Evolutionary conservation across 2,329 filamentous ascomycete genomes (phyloP), one percentile per base, ranked within the genome.

Genomic region (Colletotrichum chlorophyti): DNA sequence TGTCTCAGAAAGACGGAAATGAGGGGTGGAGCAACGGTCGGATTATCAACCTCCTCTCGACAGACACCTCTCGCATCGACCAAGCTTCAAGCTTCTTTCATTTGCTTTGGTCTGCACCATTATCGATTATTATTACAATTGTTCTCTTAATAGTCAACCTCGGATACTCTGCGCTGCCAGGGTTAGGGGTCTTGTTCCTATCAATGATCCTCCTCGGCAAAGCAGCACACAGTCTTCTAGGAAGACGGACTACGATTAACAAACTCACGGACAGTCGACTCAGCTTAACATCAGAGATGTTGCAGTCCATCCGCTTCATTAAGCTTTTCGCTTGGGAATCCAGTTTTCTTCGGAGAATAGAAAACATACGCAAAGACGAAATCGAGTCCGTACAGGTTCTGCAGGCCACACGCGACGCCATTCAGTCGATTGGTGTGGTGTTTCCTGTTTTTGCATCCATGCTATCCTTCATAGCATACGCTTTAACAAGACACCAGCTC

Each of bases 241-340:
- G 76, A 14, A 86, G 92, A 49, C 86, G 95, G 67, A 86, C 85
- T 65, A 80, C 74, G 26, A 97, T 98, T 79, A 98, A 97, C 81
- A 93, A 93, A 68, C 85, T 97, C 60, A 98, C 94, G 2, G 94
- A 98, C 70, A 91, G 96, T 74, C 86, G 94, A 62, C 93, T 98
- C 7, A 90, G 90, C 49, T 78, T 98, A 27, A 97, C 93, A 0
- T 93, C 97, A 70, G 94, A 98, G 70, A 96, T 98, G 48, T 69
- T 98, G 12, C 89, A 93, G 65, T 91, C 92, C 0, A 93, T 97
- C 21, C 86, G 93, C 23, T 97, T 98, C 68, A 93, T 98, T 75
- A 98, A 98, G 72, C 97, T 87, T 72, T 98, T 97, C 70, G 93
- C 93, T 6, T 98, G 94, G 94, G 94, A 98, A 70, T 89, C 84